phyloP scores from a whole-genome alignment of 1,284 basidiomycete genomes.

The Paramarasmius palmivorus region DNA sequence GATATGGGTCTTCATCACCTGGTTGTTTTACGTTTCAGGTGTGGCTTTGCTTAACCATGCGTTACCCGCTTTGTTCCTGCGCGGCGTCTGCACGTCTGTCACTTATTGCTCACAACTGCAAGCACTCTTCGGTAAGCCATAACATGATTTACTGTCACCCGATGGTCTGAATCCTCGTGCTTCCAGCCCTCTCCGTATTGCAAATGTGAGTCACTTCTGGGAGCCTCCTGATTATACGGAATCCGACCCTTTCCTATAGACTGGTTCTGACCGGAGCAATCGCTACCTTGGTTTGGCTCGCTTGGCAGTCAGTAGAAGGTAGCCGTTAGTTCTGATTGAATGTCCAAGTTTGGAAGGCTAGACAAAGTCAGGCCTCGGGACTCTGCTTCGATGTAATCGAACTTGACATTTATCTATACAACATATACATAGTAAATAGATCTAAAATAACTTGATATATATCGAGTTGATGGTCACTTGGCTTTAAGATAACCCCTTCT shows the following conservation, averaged over 20 bases:
- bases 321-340: not conserved
- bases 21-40: constrained; percentile 57
- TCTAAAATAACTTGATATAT: not conserved
- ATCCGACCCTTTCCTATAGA: constrained; percentile 24
- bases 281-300: constrained; percentile 43
- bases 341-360: not conserved
- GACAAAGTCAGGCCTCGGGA: not conserved
- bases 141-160: not conserved
- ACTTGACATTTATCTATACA: too few species aligned
- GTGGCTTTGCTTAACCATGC: constrained; percentile 43
- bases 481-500: constrained; percentile 2
- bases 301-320: constrained; percentile 45
- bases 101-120: constrained; percentile 57
- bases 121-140: constrained; percentile 46
- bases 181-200: constrained; percentile 42
- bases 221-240: not conserved
- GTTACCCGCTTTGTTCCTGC: constrained; percentile 29
- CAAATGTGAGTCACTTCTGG: constrained; percentile 38
- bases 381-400: too few species aligned
- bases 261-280: constrained; percentile 45
- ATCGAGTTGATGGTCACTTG: not conserved
- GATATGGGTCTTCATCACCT: constrained; percentile 54
- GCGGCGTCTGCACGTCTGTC: constrained; percentile 38
- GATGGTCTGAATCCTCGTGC: constrained; percentile 5
- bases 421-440: not conserved